Conservation (phyloP, 352 stramenopile species). For the Globisporangium radiosum region DNA sequence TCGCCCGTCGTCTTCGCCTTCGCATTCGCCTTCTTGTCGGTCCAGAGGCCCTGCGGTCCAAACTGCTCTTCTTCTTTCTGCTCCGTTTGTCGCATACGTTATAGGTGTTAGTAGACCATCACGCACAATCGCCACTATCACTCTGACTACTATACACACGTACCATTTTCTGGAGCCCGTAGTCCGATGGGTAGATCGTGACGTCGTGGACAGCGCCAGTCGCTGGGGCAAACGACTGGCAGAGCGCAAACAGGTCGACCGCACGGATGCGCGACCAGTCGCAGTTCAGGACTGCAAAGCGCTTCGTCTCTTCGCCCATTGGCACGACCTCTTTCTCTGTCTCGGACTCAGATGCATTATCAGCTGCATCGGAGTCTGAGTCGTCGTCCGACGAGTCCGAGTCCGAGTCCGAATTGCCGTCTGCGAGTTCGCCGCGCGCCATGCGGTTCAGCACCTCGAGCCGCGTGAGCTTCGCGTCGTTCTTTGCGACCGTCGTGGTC, state of each 20-base stretch:
- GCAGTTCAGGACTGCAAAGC: constrained; percentile 93
- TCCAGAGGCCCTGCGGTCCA: constrained; percentile 60
- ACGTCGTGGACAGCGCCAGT: constrained; percentile 88
- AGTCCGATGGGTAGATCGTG: constrained; percentile 95
- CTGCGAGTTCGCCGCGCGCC: constrained; percentile 68
- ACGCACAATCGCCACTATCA: not conserved
- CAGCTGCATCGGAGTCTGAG: constrained; percentile 16
- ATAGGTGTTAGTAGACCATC: too few relatives aligned
- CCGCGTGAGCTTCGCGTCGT: constrained; percentile 59
- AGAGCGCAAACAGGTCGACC: constrained; percentile 93
- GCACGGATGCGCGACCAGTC: constrained; percentile 96
- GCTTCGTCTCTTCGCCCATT: constrained; percentile 77
- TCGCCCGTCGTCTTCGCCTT: constrained; percentile 9
- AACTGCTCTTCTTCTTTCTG: constrained; percentile 79
- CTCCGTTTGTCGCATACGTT: not conserved
- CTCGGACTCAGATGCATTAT: constrained; percentile 23
- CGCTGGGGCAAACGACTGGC: constrained; percentile 90
- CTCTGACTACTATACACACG: constrained; percentile 3
- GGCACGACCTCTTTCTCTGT: constrained; percentile 72
- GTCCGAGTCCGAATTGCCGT: constrained; percentile 19
- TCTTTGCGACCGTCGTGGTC: constrained; percentile 25
- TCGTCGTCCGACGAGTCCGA: constrained; percentile 34
- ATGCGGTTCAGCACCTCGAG: constrained; percentile 85
- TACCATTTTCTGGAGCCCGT: constrained; percentile 92
- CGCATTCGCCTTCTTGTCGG: constrained; percentile 25